These are phyloP conservation scores for Colletotrichum sp. DNA, from an alignment of 2,329 filamentous ascomycete genomes.

Conservation along the genomic window DNA sequence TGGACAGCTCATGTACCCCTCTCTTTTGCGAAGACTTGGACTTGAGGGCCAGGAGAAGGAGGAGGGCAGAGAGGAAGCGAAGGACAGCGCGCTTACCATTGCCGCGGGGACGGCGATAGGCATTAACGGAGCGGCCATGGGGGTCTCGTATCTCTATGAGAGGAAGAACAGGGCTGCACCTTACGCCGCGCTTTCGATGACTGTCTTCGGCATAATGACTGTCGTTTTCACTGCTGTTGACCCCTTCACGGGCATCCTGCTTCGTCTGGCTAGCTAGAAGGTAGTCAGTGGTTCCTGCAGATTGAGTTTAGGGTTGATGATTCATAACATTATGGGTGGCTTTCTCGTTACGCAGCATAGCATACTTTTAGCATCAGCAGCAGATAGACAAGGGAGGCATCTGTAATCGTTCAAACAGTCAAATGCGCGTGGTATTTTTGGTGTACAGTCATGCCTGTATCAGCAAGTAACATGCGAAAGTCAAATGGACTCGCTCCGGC, in stretches of 20 bases:
- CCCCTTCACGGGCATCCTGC: constrained; percentile 44
- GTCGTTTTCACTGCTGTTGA: constrained; percentile 58
- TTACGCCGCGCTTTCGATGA: constrained; percentile 63
- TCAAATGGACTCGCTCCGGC: background rate
- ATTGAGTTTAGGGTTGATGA: background rate
- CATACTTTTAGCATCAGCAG: background rate
- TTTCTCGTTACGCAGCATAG: background rate
- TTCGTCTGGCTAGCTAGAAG: constrained; percentile 25
- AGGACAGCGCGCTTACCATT: constrained; percentile 39
- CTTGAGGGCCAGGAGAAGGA: constrained; percentile 22
- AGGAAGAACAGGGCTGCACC: constrained; percentile 56
- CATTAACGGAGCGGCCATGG: constrained; percentile 66
- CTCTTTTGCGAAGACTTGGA: constrained; percentile 32
- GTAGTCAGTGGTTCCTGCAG: background rate
- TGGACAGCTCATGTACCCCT: constrained; percentile 45
- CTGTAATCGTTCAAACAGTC: background rate
- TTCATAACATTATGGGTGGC: background rate
- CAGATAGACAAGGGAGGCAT: background rate
- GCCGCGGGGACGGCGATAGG: constrained; percentile 59
- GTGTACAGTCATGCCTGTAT: constrained; percentile 7
- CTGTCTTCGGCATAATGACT: constrained; percentile 60
- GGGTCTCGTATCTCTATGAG: constrained; percentile 62
- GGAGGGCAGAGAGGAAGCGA: background rate
- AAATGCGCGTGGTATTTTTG: constrained; percentile 13
- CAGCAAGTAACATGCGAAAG: background rate